Evolutionary conservation across 1,139 yeast genomes (phyloP).

Genomic region (Nakaseomyces sp.): DNA sequence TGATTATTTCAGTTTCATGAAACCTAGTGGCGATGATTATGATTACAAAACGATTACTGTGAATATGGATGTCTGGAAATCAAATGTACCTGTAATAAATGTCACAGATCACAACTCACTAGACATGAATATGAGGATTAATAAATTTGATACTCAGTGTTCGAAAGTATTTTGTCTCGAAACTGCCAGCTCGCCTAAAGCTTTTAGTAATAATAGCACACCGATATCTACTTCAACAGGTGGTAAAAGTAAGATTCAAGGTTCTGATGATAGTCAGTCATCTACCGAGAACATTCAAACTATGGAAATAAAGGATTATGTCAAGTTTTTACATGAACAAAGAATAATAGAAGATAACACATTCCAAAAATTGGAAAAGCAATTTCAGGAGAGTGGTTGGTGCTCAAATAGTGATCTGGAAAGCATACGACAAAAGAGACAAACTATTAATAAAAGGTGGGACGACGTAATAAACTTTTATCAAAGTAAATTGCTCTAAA

Average conservation of each 20-base stretch:
- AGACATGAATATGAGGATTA: background rate
- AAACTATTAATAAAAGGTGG: slow-evolving; percentile 7
- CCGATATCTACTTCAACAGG: background rate
- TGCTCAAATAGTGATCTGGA: slow-evolving; percentile 5
- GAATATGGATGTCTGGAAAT: slow-evolving; percentile 3
- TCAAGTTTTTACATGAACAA: slow-evolving; percentile 4
- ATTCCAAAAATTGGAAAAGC: slow-evolving; percentile 5
- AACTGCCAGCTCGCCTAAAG: background rate
- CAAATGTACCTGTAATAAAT: background rate
- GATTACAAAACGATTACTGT: background rate
- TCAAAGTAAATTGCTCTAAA: slow-evolving; percentile 3
- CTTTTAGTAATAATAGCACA: background rate
- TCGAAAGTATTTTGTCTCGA: slow-evolving; percentile 1
- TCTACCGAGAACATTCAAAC: background rate
- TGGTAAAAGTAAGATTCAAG: background rate
- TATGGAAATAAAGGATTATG: slow-evolving; percentile 5
- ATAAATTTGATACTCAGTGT: slow-evolving; percentile 1
- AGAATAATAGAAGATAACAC: slow-evolving; percentile 5
- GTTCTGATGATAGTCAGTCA: background rate
- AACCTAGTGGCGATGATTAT: background rate
- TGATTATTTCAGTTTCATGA: slow-evolving; percentile 2
- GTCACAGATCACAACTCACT: slow-evolving; percentile 4
- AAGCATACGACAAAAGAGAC: slow-evolving; percentile 5
- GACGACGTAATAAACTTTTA: slow-evolving; percentile 6
- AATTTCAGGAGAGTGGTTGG: slow-evolving; percentile 6